Evolutionary conservation across 192 early-diverging fungal species (phyloP), one percentile per base, ranked within the genome.

Genomic region (Phycomyces nitens): DNA sequence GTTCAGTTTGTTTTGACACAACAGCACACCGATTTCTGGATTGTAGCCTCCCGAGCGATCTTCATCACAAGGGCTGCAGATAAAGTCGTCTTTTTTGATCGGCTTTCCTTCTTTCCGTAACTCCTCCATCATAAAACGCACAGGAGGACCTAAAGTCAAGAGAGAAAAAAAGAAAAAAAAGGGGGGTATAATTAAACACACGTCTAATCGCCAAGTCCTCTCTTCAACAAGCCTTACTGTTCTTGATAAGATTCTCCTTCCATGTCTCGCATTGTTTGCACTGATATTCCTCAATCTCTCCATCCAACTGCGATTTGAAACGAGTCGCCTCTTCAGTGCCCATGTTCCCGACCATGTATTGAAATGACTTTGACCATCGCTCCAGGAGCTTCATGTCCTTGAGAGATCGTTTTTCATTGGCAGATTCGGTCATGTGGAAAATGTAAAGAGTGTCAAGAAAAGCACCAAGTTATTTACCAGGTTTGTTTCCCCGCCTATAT

Each of bases 21-120:
- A 79, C 22, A 96, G 76, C 58, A 97, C 85, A 43, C 92, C 91
- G 39, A 82, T 72, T 2, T 88, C 81, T 0, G 88, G 89, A 11
- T 89, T 82, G 57, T 92, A 98, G 10, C 94, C 96, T 43, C 94
- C 96, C n/a, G 89, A 84, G 34, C 91, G 81, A 58, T 82, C 89
- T 18, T 80, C 77, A 59, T 90, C 88, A 77, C 95, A 98, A 20
- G 89, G 88, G 55, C 84, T 78, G 73, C 95, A 98, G 20, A 82
- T 74, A 58, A 98, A 84, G 56, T 86, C 80, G 0, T 84, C 78
- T 50, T 69, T 80, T 8, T 40, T 74, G 65, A 88, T 72, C 22
- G 68, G 72, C 49, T 81, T 89, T 15, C 92, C 93, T 6, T 84
- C 77, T 54, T 86, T 83, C 22, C 80, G 70, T 10, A 98, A 71